Conservation (phyloP, 768 basidiomycete genomes). For the Myochromella boudieri region DNA sequence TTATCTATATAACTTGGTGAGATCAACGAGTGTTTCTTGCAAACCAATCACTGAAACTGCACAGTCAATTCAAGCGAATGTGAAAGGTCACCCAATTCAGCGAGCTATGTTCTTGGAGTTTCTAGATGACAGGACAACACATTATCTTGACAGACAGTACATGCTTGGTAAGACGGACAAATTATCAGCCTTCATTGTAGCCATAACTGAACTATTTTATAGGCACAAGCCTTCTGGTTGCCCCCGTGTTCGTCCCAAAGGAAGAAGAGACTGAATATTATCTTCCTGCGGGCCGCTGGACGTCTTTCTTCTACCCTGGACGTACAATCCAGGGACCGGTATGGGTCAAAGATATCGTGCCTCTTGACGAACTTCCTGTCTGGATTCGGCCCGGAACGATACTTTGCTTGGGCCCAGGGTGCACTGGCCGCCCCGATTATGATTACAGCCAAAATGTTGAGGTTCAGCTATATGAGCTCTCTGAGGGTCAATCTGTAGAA, state of each 20-base stretch:
- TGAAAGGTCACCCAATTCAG: constrained; percentile 54
- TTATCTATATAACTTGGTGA: constrained; percentile 59
- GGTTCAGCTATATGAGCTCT: constrained; percentile 52
- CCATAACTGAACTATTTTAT: constrained; percentile 4
- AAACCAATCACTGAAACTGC: constrained; percentile 3
- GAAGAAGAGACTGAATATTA: constrained; percentile 60
- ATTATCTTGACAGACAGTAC: constrained; percentile 60
- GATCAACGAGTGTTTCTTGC: constrained; percentile 10
- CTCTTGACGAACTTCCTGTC: constrained; percentile 63
- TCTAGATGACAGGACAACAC: constrained; percentile 55
- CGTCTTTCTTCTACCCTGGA: constrained; percentile 54
- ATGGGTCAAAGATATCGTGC: constrained; percentile 65
- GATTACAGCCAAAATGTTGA: constrained; percentile 49
- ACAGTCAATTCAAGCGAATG: constrained; percentile 52
- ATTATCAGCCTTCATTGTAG: neutral
- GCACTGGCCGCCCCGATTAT: constrained; percentile 58
- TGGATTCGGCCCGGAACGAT: constrained; percentile 63
- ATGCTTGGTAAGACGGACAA: constrained; percentile 37
- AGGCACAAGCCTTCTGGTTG: constrained; percentile 61
- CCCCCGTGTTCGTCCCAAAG: constrained; percentile 57
- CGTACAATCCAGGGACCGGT: constrained; percentile 55
- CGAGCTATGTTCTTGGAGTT: constrained; percentile 72
- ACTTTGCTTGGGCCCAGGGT: constrained; percentile 55
- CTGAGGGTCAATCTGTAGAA: constrained; percentile 37
- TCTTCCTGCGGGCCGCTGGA: constrained; percentile 61